Base-by-base conservation (phyloP, 306 rosid genomes). In the Sophora flavescens region DNA sequence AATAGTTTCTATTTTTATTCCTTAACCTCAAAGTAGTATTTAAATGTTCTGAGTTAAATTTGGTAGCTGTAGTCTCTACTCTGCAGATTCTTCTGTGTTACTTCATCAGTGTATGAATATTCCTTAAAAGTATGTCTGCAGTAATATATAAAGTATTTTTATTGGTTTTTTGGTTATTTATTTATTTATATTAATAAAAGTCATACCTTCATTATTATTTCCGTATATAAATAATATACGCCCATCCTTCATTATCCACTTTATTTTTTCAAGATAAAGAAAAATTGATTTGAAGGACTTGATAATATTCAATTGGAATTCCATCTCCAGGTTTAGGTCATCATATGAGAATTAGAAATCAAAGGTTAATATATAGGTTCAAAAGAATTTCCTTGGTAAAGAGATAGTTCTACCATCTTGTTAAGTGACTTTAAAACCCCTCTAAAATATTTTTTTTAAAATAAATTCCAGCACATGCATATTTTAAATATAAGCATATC, bases 191-290 rank as follows among this genome's bases (percentile, higher is more conserved):
- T n/a, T n/a, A n/a, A 36, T 4, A 52, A 70, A 53, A n/a, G 63
- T 6, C 51, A 12, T 38, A 10, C 15, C 63, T 14, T 57, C 10
- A 63, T 10, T 41, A 57, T n/a, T 54, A 12, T 35, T 63, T 63
- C 12, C 22, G 17, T 22, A 63, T 2, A 75, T 64, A 56, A 75
- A 63, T 63, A 75, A 57, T 18, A 22, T 36, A 15, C 52, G 52
- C 44, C 2, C 58, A 63, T 52, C 30, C 30, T 44, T 48, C 41
- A 6, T 36, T 41, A 75, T 63, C 22, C 4, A 8, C 26, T 18
- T 75, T 4, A 14, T n/a, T 9, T 54, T 52, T 76, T 64, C 56
- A 76, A 39, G 67, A 66, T 47, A 15, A 56, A 72, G 67, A 76
- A 35, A 70, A 35, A 0, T 14, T 51, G 62, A 71, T 17, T 18